A percentile compares a stretch with the other conserved stretches of the same genome.
These are phyloP conservation scores for Acrasis kona DNA, from an alignment of 78 protist species.

Conservation along the genomic window DNA sequence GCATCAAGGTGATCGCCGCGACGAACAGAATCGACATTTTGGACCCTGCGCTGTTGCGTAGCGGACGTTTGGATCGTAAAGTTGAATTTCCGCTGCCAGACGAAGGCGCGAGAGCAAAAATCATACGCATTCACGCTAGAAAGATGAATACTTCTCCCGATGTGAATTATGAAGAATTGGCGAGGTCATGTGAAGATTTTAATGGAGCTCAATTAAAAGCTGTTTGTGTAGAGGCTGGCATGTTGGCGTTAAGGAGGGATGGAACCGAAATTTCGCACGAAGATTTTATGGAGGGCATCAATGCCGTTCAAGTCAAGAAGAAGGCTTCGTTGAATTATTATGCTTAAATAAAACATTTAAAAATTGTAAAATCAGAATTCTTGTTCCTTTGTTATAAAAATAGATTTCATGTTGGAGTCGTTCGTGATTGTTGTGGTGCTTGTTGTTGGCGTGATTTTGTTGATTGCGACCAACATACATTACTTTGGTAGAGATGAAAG, in stretches of 20 bases:
- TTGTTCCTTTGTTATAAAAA: too few relatives aligned
- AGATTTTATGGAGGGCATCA: constrained; percentile 96
- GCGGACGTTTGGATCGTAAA: constrained; percentile 92
- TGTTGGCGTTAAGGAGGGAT: constrained; percentile 70
- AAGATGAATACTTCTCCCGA: constrained; percentile 67
- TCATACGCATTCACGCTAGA: constrained; percentile 93
- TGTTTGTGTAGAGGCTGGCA: constrained; percentile 97
- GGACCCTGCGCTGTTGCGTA: constrained; percentile 98
- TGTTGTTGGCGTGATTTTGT: too few relatives aligned
- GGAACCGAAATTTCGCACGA: constrained; percentile 87
- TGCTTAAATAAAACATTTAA: too few relatives aligned
- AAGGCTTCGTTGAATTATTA: not conserved
- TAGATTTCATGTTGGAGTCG: too few relatives aligned
- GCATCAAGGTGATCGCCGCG: constrained; percentile 98
- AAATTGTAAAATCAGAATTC: too few relatives aligned
- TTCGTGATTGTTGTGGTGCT: too few relatives aligned
- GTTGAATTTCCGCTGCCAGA: constrained; percentile 97
- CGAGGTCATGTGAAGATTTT: constrained; percentile 95
- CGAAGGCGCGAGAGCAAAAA: constrained; percentile 90
- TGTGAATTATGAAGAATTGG: constrained; percentile 94
- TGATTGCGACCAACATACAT: too few relatives aligned
- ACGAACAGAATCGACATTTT: constrained; percentile 98
- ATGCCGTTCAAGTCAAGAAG: not conserved
- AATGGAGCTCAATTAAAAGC: constrained; percentile 99
- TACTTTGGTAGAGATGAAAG: too few relatives aligned